phyloP scores from a whole-genome alignment of 805 yeast species.

The Metschnikowia cubensis region DNA sequence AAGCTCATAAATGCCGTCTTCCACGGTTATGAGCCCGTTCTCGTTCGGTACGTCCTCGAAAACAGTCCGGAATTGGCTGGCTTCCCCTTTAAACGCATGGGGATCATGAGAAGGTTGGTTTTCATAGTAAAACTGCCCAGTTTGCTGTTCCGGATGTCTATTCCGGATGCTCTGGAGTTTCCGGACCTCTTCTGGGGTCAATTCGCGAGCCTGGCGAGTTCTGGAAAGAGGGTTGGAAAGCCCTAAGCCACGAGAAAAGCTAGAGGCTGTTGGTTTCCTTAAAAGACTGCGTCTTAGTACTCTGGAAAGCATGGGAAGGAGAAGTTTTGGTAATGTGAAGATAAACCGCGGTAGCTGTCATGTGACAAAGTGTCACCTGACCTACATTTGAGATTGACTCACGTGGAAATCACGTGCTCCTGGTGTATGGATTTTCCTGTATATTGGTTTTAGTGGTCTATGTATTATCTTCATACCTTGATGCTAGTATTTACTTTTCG shows the following conservation, averaged over 20 bases:
- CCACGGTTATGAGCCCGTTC: slow-evolving; percentile 48
- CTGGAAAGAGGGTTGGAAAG: slow-evolving; percentile 5
- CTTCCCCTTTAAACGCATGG: slow-evolving; percentile 20
- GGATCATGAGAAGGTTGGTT: slow-evolving; percentile 26
- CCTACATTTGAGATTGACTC: neutral
- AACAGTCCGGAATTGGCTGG: slow-evolving; percentile 29
- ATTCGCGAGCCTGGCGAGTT: slow-evolving; percentile 31
- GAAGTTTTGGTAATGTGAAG: too few relatives aligned
- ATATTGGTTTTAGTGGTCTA: too few relatives aligned
- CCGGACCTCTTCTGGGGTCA: slow-evolving; percentile 34
- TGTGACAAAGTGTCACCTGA: neutral
- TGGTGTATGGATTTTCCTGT: too few relatives aligned
- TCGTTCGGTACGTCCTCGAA: slow-evolving; percentile 39
- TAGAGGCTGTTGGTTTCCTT: neutral
- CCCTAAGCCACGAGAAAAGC: neutral
- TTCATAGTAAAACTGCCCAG: slow-evolving; percentile 23
- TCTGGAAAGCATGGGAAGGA: neutral
- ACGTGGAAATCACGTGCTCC: neutral
- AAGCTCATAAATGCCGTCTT: slow-evolving; percentile 59
- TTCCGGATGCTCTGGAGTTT: slow-evolving; percentile 16
- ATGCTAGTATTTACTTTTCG: too few relatives aligned
- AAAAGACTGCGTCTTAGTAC: neutral
- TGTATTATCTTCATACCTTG: too few relatives aligned
- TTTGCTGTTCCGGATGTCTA: slow-evolving; percentile 2
- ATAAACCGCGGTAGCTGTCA: neutral